phyloP scores from a whole-genome alignment of 2,329 filamentous ascomycete species.

The Chaetomium strumarium region DNA sequence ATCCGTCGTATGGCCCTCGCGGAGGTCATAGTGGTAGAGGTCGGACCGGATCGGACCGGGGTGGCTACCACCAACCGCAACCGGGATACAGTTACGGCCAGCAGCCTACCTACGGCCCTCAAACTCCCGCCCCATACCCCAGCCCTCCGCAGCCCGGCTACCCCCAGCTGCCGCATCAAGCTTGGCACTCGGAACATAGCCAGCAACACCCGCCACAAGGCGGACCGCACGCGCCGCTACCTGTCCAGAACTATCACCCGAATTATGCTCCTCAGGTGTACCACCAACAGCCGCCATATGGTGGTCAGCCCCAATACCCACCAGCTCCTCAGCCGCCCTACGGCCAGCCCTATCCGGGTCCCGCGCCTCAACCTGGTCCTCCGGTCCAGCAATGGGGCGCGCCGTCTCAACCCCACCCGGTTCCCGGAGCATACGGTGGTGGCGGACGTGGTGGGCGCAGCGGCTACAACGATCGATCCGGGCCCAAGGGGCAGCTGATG shows the following conservation, averaged over 20 bases:
- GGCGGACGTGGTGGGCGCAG: constrained; percentile 38
- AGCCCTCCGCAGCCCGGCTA: constrained; percentile 33
- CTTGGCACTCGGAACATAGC: constrained; percentile 36
- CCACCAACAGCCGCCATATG: constrained; percentile 30
- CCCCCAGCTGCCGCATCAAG: constrained; percentile 35
- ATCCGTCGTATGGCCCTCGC: constrained; percentile 33
- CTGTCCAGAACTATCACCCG: constrained; percentile 51
- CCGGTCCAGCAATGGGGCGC: constrained; percentile 40
- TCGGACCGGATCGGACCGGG: constrained; percentile 37
- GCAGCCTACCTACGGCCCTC: constrained; percentile 31
- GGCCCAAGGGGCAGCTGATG: constrained; percentile 38
- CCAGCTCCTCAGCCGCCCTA: constrained; percentile 29
- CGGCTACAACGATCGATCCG: constrained; percentile 37
- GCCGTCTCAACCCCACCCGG: constrained; percentile 28
- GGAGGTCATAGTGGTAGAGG: constrained; percentile 36
- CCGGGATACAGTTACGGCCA: constrained; percentile 40
- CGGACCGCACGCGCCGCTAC: constrained; percentile 43
- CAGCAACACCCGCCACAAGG: constrained; percentile 37
- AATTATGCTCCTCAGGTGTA: constrained; percentile 55
- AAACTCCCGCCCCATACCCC: constrained; percentile 25
- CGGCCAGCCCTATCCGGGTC: constrained; percentile 29
- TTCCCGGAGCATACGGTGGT: constrained; percentile 30
- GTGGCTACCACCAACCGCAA: constrained; percentile 37
- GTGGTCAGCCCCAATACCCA: constrained; percentile 21
- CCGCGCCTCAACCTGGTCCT: constrained; percentile 29